These are phyloP conservation scores for Rhodotorula sp. DNA, from an alignment of 1,284 basidiomycete species.

Conservation along the genomic window DNA sequence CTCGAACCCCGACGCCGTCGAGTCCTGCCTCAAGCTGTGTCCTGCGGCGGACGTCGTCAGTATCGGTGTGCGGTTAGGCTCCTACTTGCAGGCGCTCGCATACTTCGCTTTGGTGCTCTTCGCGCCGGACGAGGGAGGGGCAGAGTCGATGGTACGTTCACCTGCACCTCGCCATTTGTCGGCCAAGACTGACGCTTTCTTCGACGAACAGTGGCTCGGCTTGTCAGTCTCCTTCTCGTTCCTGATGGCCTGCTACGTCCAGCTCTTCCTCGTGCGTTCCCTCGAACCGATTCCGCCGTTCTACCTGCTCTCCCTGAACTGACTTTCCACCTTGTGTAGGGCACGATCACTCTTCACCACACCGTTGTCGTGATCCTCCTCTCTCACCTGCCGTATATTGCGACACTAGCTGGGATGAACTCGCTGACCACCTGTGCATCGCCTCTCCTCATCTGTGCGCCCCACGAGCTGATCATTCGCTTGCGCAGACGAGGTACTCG, in stretches of 20 bases:
- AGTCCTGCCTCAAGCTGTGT: conserved; percentile 24
- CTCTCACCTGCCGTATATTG: conserved; percentile 28
- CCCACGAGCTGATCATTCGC: neutral
- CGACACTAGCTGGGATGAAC: conserved; percentile 28
- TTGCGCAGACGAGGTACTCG: conserved; percentile 19
- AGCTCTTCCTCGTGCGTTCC: conserved; percentile 22
- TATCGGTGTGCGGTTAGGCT: conserved; percentile 26
- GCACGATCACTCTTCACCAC: conserved; percentile 32
- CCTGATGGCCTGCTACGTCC: conserved; percentile 18
- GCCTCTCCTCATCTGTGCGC: neutral
- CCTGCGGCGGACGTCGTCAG: conserved; percentile 20
- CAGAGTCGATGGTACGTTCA: neutral
- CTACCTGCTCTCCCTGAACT: neutral
- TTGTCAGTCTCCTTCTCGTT: conserved; percentile 32
- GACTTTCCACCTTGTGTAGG: neutral
- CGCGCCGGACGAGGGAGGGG: conserved; percentile 35
- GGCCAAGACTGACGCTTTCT: neutral
- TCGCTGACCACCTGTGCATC: conserved; percentile 20
- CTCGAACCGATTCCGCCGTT: neutral
- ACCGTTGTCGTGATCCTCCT: conserved; percentile 28
- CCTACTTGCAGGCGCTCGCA: conserved; percentile 27
- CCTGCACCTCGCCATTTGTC: neutral
- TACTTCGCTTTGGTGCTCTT: conserved; percentile 32
- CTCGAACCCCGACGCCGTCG: conserved; percentile 26
- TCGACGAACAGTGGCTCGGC: conserved; percentile 19